Evolutionary conservation across 1,139 yeast genomes (phyloP).

Genomic region (Groenewaldozyma auringiensis): DNA sequence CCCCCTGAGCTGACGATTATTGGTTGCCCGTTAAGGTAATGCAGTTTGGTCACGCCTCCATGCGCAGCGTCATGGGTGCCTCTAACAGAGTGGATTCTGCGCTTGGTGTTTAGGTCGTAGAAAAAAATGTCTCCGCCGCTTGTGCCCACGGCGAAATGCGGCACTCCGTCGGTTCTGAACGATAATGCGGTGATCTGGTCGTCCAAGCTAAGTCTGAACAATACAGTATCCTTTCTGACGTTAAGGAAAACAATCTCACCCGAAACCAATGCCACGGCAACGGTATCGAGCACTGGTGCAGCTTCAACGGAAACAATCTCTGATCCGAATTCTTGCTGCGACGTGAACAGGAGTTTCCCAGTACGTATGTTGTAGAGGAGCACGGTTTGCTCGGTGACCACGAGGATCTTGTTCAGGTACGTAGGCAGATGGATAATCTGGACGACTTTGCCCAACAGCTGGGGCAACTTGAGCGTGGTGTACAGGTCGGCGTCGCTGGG

Average conservation of each 20-base stretch:
- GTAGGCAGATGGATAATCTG: constrained; percentile 82
- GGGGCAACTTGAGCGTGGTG: constrained; percentile 51
- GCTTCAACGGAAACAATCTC: constrained; percentile 53
- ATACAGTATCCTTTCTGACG: constrained; percentile 53
- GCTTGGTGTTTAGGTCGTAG: constrained; percentile 65
- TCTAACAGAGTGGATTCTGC: constrained; percentile 69
- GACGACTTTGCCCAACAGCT: constrained; percentile 60
- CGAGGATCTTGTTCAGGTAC: constrained; percentile 77
- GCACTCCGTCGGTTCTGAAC: constrained; percentile 85
- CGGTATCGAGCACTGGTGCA: constrained; percentile 80
- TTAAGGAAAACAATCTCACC: constrained; percentile 67
- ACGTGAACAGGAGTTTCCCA: constrained; percentile 60
- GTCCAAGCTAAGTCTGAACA: constrained; percentile 55
- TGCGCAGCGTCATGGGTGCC: constrained; percentile 60
- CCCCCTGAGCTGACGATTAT: constrained; percentile 87
- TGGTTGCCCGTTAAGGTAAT: constrained; percentile 87
- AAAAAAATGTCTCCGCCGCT: constrained; percentile 77
- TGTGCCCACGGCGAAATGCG: constrained; percentile 77
- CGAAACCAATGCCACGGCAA: constrained; percentile 67
- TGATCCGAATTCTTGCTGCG: constrained; percentile 39
- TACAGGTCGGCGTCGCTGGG: constrained; percentile 45
- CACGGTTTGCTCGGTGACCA: constrained; percentile 54
- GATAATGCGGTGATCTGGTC: constrained; percentile 63
- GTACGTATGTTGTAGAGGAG: constrained; percentile 66
- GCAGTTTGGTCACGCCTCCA: constrained; percentile 75